A percentile compares a stretch with the other conserved stretches of the same genome.
These are phyloP conservation scores for Toxicodendron radicans DNA, from an alignment of 345 rosid genomes.

Conservation along the genomic window DNA sequence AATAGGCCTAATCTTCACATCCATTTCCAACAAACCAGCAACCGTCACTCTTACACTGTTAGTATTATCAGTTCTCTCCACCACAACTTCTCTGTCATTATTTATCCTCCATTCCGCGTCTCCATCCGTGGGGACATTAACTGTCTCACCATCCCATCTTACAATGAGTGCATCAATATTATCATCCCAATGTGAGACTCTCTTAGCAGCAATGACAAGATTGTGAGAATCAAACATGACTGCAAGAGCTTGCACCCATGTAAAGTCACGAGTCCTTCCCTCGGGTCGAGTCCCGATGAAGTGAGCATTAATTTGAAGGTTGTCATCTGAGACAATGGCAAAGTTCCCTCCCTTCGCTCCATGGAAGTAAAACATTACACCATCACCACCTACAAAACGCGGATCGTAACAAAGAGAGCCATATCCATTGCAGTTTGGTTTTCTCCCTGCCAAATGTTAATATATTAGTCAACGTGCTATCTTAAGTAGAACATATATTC, in stretches of 20 bases:
- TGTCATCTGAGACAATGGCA: constrained; percentile 72
- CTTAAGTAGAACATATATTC: background rate
- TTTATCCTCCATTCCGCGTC: constrained; percentile 60
- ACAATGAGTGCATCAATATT: constrained; percentile 52
- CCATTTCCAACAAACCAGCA: constrained; percentile 53
- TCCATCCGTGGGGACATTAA: constrained; percentile 59
- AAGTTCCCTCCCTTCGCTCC: constrained; percentile 86
- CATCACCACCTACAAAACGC: constrained; percentile 82
- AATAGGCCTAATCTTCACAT: constrained; percentile 55
- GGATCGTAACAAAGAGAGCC: constrained; percentile 91
- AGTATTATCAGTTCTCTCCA: constrained; percentile 65
- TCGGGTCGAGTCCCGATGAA: constrained; percentile 79
- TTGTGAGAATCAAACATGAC: constrained; percentile 71
- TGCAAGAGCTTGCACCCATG: constrained; percentile 87
- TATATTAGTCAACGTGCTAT: background rate
- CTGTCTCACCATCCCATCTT: constrained; percentile 49
- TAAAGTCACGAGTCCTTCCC: constrained; percentile 80
- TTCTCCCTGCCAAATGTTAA: constrained; percentile 52
- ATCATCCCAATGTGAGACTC: constrained; percentile 58
- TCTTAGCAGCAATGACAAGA: constrained; percentile 60
- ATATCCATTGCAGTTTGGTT: constrained; percentile 65
- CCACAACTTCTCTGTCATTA: constrained; percentile 41
- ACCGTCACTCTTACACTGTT: constrained; percentile 54
- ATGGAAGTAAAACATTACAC: constrained; percentile 88
- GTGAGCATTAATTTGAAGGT: constrained; percentile 83